phyloP scores from a whole-genome alignment of 495 filamentous ascomycete species.

The Xylaria nigripes region DNA sequence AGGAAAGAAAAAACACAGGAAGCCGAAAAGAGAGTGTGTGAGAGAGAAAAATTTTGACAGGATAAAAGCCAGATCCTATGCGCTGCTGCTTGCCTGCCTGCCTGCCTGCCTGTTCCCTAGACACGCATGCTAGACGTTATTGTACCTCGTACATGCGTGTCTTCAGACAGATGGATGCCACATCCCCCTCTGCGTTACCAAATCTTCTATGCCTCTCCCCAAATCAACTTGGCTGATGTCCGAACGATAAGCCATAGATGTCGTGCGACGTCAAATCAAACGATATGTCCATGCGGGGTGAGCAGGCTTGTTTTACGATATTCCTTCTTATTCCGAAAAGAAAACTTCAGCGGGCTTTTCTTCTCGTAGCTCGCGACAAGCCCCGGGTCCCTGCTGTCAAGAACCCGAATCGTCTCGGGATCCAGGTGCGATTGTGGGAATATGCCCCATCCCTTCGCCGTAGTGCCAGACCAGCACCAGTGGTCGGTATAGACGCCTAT shows the following conservation, averaged over 20 bases:
- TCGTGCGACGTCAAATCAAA: conserved; percentile 10
- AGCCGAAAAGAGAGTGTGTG: too few species aligned
- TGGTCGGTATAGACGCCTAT: conserved; percentile 31
- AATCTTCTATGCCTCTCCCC: too few species aligned
- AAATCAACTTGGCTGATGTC: too few species aligned
- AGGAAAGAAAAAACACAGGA: too few species aligned
- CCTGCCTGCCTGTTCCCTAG: too few species aligned
- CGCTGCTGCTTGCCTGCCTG: too few species aligned
- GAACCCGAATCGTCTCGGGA: conserved; percentile 23
- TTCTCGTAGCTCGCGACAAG: conserved; percentile 29
- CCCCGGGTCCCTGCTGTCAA: conserved; percentile 17
- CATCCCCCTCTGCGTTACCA: too few species aligned
- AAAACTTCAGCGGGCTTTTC: conserved; percentile 22
- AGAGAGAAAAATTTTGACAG: too few species aligned
- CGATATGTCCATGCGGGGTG: conserved; percentile 8
- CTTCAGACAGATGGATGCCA: too few species aligned
- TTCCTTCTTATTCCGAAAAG: conserved; percentile 21
- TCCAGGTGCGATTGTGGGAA: conserved; percentile 40
- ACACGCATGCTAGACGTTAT: too few species aligned
- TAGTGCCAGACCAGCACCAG: conserved; percentile 45
- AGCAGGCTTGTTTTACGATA: conserved; percentile 15
- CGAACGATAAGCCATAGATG: conserved; percentile 12
- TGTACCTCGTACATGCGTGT: too few species aligned
- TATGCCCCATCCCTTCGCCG: conserved; percentile 36
- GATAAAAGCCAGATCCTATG: too few species aligned